A percentile compares a stretch with the other conserved stretches of the same genome.
These are phyloP conservation scores for Keithomyces neogunnii DNA, from an alignment of 2,329 filamentous ascomycete genomes.

Conservation along the genomic window DNA sequence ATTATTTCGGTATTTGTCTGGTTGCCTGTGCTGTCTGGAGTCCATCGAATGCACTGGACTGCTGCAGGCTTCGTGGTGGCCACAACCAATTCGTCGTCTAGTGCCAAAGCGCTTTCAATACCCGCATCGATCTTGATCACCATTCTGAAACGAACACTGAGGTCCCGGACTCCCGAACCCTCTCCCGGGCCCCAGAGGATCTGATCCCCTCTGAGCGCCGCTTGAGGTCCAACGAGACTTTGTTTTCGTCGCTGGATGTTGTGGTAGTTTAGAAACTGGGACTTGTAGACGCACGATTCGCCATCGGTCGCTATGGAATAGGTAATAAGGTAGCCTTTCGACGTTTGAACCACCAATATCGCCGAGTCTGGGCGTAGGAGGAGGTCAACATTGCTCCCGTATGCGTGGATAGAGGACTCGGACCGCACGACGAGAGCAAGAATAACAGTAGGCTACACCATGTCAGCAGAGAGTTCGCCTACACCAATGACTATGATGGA, in stretches of 20 bases:
- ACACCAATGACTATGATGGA: neutral
- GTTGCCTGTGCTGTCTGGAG: conserved; percentile 67
- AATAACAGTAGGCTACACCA: conserved; percentile 69
- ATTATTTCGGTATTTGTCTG: conserved; percentile 89
- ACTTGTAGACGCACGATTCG: conserved; percentile 75
- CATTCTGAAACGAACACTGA: conserved; percentile 90
- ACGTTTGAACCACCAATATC: conserved; percentile 85
- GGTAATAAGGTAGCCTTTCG: conserved; percentile 80
- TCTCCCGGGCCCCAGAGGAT: conserved; percentile 72
- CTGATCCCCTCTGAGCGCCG: conserved; percentile 48
- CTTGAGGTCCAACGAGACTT: conserved; percentile 50
- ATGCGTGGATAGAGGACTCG: conserved; percentile 65
- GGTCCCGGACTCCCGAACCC: conserved; percentile 71
- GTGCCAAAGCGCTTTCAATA: conserved; percentile 75
- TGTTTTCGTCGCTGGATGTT: conserved; percentile 55
- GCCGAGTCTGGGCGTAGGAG: conserved; percentile 84
- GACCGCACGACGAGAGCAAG: conserved; percentile 82
- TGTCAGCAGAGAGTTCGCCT: conserved; percentile 8
- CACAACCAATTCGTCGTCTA: conserved; percentile 89
- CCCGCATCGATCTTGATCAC: conserved; percentile 97
- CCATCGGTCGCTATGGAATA: conserved; percentile 85
- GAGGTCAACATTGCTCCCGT: conserved; percentile 77
- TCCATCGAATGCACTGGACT: conserved; percentile 96
- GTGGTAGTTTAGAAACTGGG: conserved; percentile 62
- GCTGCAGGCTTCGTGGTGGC: conserved; percentile 86